Percentiles rank a stretch among this genome's conserved stretches.
Evolutionary conservation across 1,139 yeast genomes (phyloP).

Genomic region (Yamadazyma aaseri): DNA sequence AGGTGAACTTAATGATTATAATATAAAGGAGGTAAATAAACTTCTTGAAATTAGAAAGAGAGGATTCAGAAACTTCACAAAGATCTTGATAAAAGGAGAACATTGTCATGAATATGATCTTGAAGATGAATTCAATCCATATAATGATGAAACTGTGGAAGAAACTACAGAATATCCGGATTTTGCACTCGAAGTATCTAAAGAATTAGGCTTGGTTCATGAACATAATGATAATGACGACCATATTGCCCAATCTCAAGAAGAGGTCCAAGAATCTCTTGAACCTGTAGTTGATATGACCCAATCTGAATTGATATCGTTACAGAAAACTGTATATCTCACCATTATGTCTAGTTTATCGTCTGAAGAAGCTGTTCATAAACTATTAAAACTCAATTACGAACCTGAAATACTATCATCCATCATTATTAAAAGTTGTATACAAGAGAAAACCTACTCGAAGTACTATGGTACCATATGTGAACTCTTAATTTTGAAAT

Average conservation of each 20-base stretch:
- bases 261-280: conserved; percentile 11
- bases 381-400: conserved; percentile 54
- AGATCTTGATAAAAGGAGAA: conserved; percentile 58
- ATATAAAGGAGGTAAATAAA: conserved; percentile 50
- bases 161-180: conserved; percentile 43
- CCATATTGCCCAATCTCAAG: conserved; percentile 10
- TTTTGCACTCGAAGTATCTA: conserved; percentile 15
- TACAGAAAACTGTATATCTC: conserved; percentile 74
- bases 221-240: conserved; percentile 17
- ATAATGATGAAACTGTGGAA: conserved; percentile 39
- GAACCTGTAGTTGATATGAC: conserved; percentile 57
- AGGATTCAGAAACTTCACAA: conserved; percentile 45
- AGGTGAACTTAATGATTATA: conserved; percentile 41
- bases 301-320: conserved; percentile 57
- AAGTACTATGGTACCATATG: conserved; percentile 82
- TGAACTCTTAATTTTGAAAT: conserved; percentile 52
- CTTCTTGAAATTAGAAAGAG: conserved; percentile 52
- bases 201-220: conserved; percentile 19
- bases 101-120: conserved; percentile 59
- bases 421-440: conserved; percentile 78
- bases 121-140: conserved; percentile 42
- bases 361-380: conserved; percentile 91
- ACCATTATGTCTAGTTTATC: conserved; percentile 92
- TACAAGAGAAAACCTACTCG: conserved; percentile 86
- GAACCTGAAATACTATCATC: conserved; percentile 52